Percentiles rank a stretch among this genome's conserved stretches.
These are phyloP conservation scores for Emergomyces pasteurianus DNA, from an alignment of 2,329 filamentous ascomycete genomes.

Conservation along the genomic window DNA sequence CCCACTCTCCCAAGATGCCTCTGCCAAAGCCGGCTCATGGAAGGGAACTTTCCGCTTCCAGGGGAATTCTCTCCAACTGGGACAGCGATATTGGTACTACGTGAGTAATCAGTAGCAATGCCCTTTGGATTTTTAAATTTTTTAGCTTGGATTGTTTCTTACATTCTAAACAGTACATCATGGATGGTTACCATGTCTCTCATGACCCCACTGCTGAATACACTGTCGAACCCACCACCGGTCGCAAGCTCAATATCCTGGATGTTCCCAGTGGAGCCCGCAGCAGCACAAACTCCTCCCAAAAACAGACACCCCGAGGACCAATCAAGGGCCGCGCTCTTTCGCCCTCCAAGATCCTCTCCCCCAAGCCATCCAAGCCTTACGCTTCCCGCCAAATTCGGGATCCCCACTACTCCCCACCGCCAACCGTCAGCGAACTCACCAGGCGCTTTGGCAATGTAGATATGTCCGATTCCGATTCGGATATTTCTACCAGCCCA, in stretches of 20 bases:
- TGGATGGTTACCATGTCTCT: constrained; percentile 95
- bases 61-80: constrained; percentile 69
- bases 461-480: constrained; percentile 57
- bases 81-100: constrained; percentile 99
- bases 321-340: constrained; percentile 82
- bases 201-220: constrained; percentile 87
- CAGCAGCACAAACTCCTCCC: constrained; percentile 27
- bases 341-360: constrained; percentile 78
- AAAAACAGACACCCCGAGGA: constrained; percentile 41
- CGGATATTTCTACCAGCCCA: constrained; percentile 63
- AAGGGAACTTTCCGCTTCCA: constrained; percentile 95
- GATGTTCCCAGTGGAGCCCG: constrained; percentile 59
- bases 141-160: constrained; percentile 4
- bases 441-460: constrained; percentile 62
- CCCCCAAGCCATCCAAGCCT: constrained; percentile 79
- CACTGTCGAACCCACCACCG: constrained; percentile 89
- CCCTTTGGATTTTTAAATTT: background rate
- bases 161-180: constrained; percentile 57
- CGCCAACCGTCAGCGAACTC: constrained; percentile 66
- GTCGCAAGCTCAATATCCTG: constrained; percentile 94
- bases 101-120: constrained; percentile 22
- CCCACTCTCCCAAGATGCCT: constrained; percentile 77
- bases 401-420: constrained; percentile 61
- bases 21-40: constrained; percentile 82
- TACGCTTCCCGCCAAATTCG: constrained; percentile 81